Percentiles rank a stretch among this genome's conserved stretches.
phyloP scores from a whole-genome alignment of 176 grass and related monocot species.

The Coix lacrymajobi region DNA sequence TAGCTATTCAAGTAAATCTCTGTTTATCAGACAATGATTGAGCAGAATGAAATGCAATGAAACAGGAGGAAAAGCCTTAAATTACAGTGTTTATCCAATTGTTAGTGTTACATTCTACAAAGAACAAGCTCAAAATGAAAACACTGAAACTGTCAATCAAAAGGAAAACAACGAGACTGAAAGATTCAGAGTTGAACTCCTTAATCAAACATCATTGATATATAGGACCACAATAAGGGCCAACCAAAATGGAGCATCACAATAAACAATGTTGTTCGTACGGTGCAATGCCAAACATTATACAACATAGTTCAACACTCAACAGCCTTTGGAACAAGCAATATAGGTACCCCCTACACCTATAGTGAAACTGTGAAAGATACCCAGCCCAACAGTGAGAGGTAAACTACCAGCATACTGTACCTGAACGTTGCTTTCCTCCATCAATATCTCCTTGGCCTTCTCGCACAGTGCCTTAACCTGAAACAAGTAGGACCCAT shows the following conservation, averaged over 20 bases:
- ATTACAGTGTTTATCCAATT: not conserved
- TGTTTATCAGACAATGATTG: not conserved
- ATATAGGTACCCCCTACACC: not conserved
- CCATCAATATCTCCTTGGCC: slow-evolving; percentile 94
- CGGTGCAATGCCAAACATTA: not conserved
- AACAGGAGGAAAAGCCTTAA: not conserved
- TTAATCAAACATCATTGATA: not conserved
- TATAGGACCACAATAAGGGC: not conserved
- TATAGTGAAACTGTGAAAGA: slow-evolving; percentile 10
- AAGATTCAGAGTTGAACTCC: not conserved
- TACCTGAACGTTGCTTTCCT: slow-evolving; percentile 98
- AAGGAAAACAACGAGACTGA: not conserved
- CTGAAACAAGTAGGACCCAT: slow-evolving; percentile 33
- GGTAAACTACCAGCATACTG: not conserved
- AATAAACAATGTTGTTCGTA: not conserved
- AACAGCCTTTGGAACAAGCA: not conserved
- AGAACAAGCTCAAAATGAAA: not conserved
- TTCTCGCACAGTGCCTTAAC: slow-evolving; percentile 86
- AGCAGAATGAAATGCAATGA: not conserved
- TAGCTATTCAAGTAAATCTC: not conserved
- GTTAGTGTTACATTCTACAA: not conserved
- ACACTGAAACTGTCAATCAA: not conserved
- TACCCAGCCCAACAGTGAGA: not conserved
- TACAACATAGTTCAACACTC: not conserved
- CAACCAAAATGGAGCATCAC: not conserved